Evolutionary conservation across 2,329 filamentous ascomycete species (phyloP), one percentile per base, ranked within the genome.

Genomic region (Tolypocladium sp.): DNA sequence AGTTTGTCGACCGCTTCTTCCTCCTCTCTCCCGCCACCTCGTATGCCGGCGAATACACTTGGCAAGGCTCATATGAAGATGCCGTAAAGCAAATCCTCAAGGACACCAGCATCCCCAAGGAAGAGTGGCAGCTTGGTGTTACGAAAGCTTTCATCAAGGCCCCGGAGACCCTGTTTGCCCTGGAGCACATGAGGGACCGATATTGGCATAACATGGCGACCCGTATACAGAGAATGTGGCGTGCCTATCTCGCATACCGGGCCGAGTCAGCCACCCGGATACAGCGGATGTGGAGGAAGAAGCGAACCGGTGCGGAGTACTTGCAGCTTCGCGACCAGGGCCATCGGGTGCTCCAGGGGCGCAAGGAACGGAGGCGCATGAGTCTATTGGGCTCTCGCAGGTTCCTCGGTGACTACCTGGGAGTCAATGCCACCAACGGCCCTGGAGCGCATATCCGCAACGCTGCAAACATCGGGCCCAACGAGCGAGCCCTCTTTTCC

Each of bases 171-270:
- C 78, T 99, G 2, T 99, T 99, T 70, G 94, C 94, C 2, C 79
- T 99, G 13, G 94, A 99, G 74, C 92, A 95, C 60, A 97, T 99
- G 93, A 86, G 94, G 70, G 94, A 99, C 71, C 83, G 91, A 59
- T 99, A 97, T 75, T 97, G 93, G 93, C 93, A 97, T 75, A 99
- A 97, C 76, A 97, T 99, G 94, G 94, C 94, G 4, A 96, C 93
- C 61, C 86, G 94, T 60, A 97, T 99, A 61, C 94, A 99, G 76
- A 85, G 94, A 66, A 94, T 96, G 70, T 99, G 94, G 94, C 85
- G 94, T 67, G 96, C 95, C 57, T 97, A 97, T 70, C 82, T 97
- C 46, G 87, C 93, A 6, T 97, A 97, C 74, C 86, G 94, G 52
- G 89, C 86, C 33, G 94, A 99, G 74, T 94, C 91, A 60, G 94